Conservation (phyloP, 1,139 yeast species). For the Pichia cactophila region DNA sequence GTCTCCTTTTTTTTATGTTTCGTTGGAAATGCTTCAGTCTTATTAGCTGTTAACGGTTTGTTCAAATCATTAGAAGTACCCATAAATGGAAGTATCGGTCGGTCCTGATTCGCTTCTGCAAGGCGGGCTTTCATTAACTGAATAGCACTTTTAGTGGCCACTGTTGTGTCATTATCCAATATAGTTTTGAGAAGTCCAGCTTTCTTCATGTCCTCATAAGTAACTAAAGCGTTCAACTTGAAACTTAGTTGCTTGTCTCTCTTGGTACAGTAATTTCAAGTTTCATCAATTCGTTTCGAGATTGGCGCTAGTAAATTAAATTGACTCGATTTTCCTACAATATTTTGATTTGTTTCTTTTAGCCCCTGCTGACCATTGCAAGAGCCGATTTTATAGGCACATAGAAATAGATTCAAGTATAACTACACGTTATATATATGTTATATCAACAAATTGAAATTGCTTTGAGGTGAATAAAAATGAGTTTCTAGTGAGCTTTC, state of each 20-base stretch:
- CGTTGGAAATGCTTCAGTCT: neutral
- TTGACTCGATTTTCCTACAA: too few relatives aligned
- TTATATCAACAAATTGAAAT: too few relatives aligned
- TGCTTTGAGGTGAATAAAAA: neutral
- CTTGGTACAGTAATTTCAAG: too few relatives aligned
- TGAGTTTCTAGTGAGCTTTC: neutral
- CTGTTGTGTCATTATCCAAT: neutral
- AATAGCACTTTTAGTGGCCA: neutral
- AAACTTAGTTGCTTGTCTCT: too few relatives aligned
- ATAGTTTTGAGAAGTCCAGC: neutral
- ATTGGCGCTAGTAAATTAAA: too few relatives aligned
- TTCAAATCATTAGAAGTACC: neutral
- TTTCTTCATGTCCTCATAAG: neutral
- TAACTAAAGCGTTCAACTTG: neutral
- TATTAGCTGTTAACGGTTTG: neutral
- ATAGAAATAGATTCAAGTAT: too few relatives aligned
- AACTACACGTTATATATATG: too few relatives aligned
- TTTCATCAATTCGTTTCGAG: too few relatives aligned
- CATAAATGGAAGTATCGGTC: neutral
- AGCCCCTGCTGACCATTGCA: too few relatives aligned
- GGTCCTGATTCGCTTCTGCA: neutral
- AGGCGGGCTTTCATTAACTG: neutral
- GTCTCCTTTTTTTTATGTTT: neutral
- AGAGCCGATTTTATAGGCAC: too few relatives aligned
- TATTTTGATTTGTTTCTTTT: too few relatives aligned